A percentile compares a stretch with the other conserved stretches of the same genome.
Evolutionary conservation across 176 grass and related monocot genomes (phyloP).

Genomic region (Zea luxurians): DNA sequence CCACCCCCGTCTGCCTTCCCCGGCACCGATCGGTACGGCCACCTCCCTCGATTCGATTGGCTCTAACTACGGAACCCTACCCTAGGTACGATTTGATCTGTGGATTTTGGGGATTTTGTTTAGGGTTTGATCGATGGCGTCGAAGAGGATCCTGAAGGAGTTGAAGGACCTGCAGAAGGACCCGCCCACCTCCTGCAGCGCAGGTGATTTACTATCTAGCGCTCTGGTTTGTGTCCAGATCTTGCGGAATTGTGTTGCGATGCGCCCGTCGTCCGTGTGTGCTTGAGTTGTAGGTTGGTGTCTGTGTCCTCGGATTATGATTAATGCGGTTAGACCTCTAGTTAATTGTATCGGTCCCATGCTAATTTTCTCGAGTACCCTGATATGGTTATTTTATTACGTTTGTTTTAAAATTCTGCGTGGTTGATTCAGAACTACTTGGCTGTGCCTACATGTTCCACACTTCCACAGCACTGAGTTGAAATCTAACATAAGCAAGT

Average conservation of each 20-base stretch:
- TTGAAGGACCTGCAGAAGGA: slow-evolving; percentile 87
- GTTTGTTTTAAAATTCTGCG: background rate
- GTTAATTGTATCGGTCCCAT: background rate
- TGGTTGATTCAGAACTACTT: background rate
- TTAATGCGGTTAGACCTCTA: background rate
- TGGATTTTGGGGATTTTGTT: slow-evolving; percentile 18
- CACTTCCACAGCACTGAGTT: too few species aligned
- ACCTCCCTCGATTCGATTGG: background rate
- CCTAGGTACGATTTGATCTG: slow-evolving; percentile 39
- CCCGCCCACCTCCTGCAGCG: slow-evolving; percentile 86
- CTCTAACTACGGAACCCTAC: background rate
- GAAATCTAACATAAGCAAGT: too few species aligned
- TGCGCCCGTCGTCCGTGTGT: background rate
- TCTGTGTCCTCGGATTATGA: background rate
- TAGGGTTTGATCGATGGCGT: slow-evolving; percentile 82
- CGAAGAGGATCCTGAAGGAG: slow-evolving; percentile 91
- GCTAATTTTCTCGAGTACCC: background rate
- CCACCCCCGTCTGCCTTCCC: background rate
- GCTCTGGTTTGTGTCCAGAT: slow-evolving; percentile 19
- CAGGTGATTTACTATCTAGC: slow-evolving; percentile 52
- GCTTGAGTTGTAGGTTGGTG: background rate
- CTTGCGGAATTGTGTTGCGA: slow-evolving; percentile 25
- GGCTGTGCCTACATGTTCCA: background rate
- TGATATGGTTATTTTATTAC: background rate
- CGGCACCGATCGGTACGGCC: slow-evolving; percentile 35